Conservation (phyloP, 164 flowering plant species). For the Stephania japonica region DNA sequence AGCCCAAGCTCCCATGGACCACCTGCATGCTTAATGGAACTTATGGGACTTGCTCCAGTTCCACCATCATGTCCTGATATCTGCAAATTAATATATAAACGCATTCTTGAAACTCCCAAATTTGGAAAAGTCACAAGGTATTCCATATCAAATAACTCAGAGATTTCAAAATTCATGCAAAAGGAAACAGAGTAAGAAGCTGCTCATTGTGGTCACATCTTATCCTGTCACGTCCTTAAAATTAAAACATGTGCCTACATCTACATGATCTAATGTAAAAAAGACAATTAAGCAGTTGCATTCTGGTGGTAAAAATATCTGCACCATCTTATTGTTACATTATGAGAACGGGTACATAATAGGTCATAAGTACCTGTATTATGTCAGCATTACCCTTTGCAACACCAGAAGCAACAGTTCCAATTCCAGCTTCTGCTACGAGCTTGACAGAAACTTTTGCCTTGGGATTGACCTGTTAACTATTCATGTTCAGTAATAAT, state of each 20-base stretch:
- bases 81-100: slow-evolving; percentile 32
- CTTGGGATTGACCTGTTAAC: slow-evolving; percentile 78
- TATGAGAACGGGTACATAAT: neutral
- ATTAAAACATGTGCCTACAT: no score
- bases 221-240: neutral
- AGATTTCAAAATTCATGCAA: neutral
- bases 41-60: slow-evolving; percentile 96
- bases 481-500: slow-evolving; percentile 5
- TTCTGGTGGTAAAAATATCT: neutral
- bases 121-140: no score
- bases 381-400: slow-evolving; percentile 99
- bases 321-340: neutral
- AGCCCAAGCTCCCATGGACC: slow-evolving; percentile 99
- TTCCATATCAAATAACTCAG: no score
- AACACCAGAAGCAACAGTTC: slow-evolving; percentile 99
- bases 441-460: slow-evolving; percentile 99
- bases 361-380: slow-evolving; percentile 65
- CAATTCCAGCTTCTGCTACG: slow-evolving; percentile 99
- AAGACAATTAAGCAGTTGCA: neutral
- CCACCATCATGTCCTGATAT: slow-evolving; percentile 99
- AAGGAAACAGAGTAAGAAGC: neutral
- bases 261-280: no score
- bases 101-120: no score
- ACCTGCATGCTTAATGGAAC: slow-evolving; percentile 99
- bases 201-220: neutral